These are phyloP conservation scores for Plasmodium relictum DNA, from an alignment of 169 alveolate species.

Conservation along the genomic window DNA sequence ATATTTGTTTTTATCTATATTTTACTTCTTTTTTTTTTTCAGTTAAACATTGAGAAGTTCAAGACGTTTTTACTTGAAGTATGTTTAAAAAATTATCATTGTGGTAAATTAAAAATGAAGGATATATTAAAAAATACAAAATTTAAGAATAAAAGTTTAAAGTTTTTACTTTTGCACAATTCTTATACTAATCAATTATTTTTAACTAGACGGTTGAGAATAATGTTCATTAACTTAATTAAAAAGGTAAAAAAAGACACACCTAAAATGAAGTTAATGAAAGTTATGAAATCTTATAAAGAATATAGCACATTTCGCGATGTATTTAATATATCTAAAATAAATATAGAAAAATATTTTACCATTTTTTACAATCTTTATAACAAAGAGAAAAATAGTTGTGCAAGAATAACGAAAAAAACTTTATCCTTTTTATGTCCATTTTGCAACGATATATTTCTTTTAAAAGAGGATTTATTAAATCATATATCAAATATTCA, in stretches of 20 bases:
- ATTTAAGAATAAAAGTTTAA: slow-evolving; percentile 44
- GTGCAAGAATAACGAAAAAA: neutral
- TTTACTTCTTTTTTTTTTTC: neutral
- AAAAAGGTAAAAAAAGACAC: slow-evolving; percentile 33
- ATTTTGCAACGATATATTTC: slow-evolving; percentile 50
- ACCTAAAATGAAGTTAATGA: slow-evolving; percentile 24
- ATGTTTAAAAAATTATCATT: neutral
- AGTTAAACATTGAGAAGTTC: slow-evolving; percentile 46
- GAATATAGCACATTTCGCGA: slow-evolving; percentile 48
- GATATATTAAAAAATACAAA: slow-evolving; percentile 22
- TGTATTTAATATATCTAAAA: slow-evolving; percentile 54
- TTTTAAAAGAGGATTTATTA: slow-evolving; percentile 68
- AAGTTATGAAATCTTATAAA: slow-evolving; percentile 30
- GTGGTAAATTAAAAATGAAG: slow-evolving; percentile 20
- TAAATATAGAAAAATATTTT: slow-evolving; percentile 57
- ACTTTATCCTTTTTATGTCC: slow-evolving; percentile 43
- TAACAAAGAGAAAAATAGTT: slow-evolving; percentile 12
- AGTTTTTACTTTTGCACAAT: slow-evolving; percentile 38
- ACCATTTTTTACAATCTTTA: slow-evolving; percentile 49
- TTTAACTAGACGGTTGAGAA: slow-evolving; percentile 50
- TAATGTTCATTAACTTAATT: slow-evolving; percentile 32
- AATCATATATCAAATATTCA: slow-evolving; percentile 68
- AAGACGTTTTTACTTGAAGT: slow-evolving; percentile 30
- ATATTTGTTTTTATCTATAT: neutral
- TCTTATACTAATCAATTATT: slow-evolving; percentile 64